Conservation (phyloP, 163 green algal genomes). For the Trebouxiophyceae sp. region DNA sequence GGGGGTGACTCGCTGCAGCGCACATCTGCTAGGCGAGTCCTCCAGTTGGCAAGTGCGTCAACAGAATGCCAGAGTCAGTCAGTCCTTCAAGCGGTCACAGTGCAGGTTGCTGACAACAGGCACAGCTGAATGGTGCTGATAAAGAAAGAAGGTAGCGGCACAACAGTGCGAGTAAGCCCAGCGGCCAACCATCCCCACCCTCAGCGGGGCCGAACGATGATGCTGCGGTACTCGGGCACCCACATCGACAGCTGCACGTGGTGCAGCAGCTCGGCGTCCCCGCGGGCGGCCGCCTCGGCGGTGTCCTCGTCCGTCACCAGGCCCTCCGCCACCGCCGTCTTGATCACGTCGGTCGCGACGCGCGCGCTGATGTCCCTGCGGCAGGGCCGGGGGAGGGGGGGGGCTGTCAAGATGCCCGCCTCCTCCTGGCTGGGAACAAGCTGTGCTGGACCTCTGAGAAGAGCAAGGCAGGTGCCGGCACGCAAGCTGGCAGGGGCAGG, state of each 20-base stretch:
- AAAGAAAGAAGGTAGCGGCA: too few species aligned
- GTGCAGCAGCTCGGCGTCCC: background rate
- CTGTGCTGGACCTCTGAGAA: background rate
- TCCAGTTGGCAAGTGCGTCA: too few species aligned
- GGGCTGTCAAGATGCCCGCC: background rate
- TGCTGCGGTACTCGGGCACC: background rate
- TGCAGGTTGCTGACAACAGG: too few species aligned
- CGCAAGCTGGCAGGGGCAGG: background rate
- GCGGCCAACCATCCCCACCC: too few species aligned
- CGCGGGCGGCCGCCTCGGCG: background rate
- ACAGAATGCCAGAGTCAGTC: too few species aligned
- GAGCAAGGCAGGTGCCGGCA: background rate
- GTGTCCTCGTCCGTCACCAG: background rate
- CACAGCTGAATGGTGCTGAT: too few species aligned
- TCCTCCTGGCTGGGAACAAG: too few species aligned
- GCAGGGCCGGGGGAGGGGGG: constrained; percentile 9
- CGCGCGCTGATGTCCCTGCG: constrained; percentile 57
- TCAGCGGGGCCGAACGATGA: too few species aligned
- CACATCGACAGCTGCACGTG: background rate
- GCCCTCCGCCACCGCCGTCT: constrained; percentile 43
- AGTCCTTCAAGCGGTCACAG: too few species aligned
- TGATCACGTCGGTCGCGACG: constrained; percentile 57
- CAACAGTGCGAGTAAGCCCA: too few species aligned
- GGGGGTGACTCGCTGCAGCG: too few species aligned
- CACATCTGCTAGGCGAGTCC: too few species aligned